Evolutionary conservation across 805 yeast species (phyloP), one percentile per base, ranked within the genome.

Genomic region (Candida piceae): DNA sequence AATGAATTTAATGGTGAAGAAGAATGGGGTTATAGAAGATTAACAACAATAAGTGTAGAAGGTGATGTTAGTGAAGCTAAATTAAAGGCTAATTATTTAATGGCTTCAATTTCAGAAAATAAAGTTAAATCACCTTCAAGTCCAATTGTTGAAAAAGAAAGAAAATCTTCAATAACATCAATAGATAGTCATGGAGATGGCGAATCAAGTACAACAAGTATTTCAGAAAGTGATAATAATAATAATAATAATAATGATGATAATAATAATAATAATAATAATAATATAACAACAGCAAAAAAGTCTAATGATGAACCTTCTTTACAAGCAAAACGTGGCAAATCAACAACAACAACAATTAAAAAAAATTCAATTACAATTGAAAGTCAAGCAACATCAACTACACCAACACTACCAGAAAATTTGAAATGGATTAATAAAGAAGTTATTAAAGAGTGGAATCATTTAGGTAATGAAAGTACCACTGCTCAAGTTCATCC

Each of bases 401-500:
- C 41, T 2, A 32, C 42, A 5, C 55, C 49, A 10, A 28, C 40
- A 7, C 52, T 79, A 29, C 95, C 96, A 5, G 51, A 58, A 2
- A 83, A 78, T 42, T 68, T 88, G 35, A 78, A 78, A 46, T 89
- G 97, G 97, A 76, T 88, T 46, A 70, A 76, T 34, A 69, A 73
- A 24, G 69, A 73, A 4, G 55, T 81, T 19, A 78, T 90, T 7
- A 72, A 70, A 39, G 80, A 74, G 38, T 87, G 95, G 80, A 78
- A 89, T 2, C 72, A 76, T 7, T 62, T 90, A 34, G 97, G 97
- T 21, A 90, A 84, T 16, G 72, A 76, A 21, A 89, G 82, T 42
- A 79, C 94, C 11, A 90, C 97, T 1, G 97, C 97, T 0, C 97
- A 93, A 62, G 96, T 93, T 5, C 97, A 90, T 57, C 97, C 98